Percentiles rank a stretch among this genome's conserved stretches.
Evolutionary conservation across 441 rosid species (phyloP).

Genomic region (Bruguiera hainesii): DNA sequence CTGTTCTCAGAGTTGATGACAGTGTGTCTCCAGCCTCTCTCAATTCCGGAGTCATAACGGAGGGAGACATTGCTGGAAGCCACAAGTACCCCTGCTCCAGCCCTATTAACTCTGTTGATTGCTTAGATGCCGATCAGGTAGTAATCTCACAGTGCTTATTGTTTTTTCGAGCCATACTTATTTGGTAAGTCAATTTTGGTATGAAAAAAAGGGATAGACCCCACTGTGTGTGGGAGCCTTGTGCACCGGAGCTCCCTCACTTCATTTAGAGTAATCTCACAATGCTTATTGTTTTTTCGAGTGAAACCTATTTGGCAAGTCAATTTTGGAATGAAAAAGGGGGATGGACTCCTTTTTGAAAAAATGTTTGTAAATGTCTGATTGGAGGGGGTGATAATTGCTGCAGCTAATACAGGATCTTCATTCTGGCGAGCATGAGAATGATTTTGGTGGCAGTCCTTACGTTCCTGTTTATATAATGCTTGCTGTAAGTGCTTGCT

Average conservation of each 20-base stretch:
- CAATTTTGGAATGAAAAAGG: no score
- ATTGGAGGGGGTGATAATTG: background rate
- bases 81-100: conserved; percentile 55
- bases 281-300: no score
- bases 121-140: conserved; percentile 92
- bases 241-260: no score
- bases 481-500: conserved; percentile 65
- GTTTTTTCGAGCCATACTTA: no score
- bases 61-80: conserved; percentile 48
- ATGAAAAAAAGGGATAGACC: no score
- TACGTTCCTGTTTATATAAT: conserved; percentile 83
- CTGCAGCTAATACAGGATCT: conserved; percentile 86
- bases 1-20: conserved; percentile 64
- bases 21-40: conserved; percentile 83
- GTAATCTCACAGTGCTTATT: no score
- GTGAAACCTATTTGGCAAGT: no score
- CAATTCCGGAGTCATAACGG: conserved; percentile 83
- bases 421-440: conserved; percentile 59
- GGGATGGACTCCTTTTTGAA: no score
- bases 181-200: no score
- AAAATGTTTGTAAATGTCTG: background rate
- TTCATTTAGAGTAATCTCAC: background rate
- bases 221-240: no score
- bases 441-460: conserved; percentile 68
- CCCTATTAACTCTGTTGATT: conserved; percentile 69